These are phyloP conservation scores for Lupinus albus DNA, from an alignment of 306 rosid species.

Conservation along the genomic window DNA sequence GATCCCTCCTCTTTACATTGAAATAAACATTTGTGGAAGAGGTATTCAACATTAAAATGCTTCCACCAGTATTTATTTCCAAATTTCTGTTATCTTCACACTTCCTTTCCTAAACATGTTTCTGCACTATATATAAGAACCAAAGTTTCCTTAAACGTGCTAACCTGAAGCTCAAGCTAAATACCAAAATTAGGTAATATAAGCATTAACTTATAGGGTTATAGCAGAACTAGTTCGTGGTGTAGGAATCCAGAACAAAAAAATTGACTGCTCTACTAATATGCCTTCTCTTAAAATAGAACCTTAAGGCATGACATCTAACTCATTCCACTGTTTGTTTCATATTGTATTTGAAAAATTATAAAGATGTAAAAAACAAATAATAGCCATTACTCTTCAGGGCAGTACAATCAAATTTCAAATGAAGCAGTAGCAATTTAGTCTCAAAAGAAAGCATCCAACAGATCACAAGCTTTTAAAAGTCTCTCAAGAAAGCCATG, in stretches of 20 bases:
- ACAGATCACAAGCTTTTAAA: slow-evolving; percentile 23
- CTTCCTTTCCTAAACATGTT: slow-evolving; percentile 3
- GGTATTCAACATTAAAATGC: not conserved
- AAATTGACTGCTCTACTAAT: not conserved
- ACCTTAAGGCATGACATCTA: not conserved
- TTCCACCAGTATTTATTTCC: not conserved
- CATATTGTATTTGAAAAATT: not conserved
- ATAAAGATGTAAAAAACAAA: not conserved
- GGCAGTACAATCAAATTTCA: slow-evolving; percentile 19
- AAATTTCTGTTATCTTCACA: not conserved
- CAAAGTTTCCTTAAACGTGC: not conserved
- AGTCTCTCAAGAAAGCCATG: not conserved
- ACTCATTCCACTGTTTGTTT: too few species aligned
- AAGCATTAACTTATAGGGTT: not conserved
- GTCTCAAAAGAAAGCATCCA: slow-evolving; percentile 22
- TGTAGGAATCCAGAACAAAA: too few species aligned
- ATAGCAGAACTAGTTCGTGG: not conserved
- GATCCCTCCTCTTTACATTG: too few species aligned
- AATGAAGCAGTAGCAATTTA: not conserved
- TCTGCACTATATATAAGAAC: not conserved
- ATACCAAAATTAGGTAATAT: not conserved
- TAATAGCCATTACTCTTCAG: not conserved
- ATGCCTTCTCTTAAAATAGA: not conserved
- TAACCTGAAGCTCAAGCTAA: not conserved
- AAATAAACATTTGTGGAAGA: too few species aligned